These are phyloP conservation scores for Globisporangium yorkense DNA, from an alignment of 352 stramenopile genomes.

Conservation along the genomic window DNA sequence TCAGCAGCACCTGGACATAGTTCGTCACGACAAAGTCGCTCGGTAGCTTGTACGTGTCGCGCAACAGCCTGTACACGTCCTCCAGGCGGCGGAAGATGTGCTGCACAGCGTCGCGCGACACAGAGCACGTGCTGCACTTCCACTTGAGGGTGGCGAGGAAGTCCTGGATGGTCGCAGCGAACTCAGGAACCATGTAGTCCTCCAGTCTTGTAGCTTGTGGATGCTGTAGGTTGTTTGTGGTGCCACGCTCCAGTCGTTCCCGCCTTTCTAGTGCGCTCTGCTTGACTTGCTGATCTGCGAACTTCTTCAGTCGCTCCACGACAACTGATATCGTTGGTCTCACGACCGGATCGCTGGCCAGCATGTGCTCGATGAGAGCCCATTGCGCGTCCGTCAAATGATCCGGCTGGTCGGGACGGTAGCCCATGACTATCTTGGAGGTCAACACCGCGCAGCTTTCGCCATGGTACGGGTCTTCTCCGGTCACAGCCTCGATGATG, in stretches of 20 bases:
- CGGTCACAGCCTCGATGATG: constrained; percentile 1
- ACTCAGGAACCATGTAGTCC: not conserved
- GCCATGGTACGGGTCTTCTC: not conserved
- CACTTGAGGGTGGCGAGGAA: not conserved
- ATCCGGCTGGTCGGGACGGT: not conserved
- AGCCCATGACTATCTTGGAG: not conserved
- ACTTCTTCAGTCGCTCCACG: not conserved
- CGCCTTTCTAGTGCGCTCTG: too few species aligned
- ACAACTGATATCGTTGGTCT: not conserved
- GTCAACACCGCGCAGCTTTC: not conserved
- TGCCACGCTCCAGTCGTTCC: too few species aligned
- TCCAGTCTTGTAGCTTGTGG: not conserved
- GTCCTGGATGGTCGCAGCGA: not conserved
- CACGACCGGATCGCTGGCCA: too few species aligned
- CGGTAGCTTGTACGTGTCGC: not conserved
- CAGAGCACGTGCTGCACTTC: not conserved
- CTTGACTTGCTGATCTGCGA: not conserved
- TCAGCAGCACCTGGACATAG: not conserved
- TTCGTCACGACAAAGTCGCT: not conserved
- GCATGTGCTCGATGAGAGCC: not conserved
- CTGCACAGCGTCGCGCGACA: not conserved
- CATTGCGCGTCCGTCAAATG: not conserved
- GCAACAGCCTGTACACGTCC: not conserved
- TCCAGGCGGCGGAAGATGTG: not conserved
- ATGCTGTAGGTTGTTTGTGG: too few species aligned